Evolutionary conservation across 352 stramenopile genomes (phyloP), one percentile per base, ranked within the genome.

Genomic region (Pythium biforme): DNA sequence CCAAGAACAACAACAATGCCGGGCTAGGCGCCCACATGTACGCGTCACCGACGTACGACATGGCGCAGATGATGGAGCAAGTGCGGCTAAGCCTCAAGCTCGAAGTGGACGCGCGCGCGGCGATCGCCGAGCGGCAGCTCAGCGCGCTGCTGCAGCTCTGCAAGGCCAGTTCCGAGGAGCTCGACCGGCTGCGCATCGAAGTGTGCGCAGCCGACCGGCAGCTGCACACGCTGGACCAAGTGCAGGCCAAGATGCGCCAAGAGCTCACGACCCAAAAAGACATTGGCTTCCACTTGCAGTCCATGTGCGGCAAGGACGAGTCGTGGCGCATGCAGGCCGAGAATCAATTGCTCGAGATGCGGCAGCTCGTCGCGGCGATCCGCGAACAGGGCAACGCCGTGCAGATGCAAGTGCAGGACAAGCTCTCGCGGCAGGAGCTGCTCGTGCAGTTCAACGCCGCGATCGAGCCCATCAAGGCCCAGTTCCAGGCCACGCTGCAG

Each of bases 11-110:
- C 41, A 49, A 52, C 40, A 33, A 26, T 52, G 34, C 15, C 23
- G 66, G 47, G 27, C 64, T 46, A 22, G 62, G 45, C 70, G 71
- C 50, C 15, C 76, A 88, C 19, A 79, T 86, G 75, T 91, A 84
- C 52, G 66, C 59, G 22, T 89, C 78, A n/a, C 82, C 77, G 48
- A 83, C 77, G 26, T 92, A 92, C 68, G 79, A 94, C 62, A 68
- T 92, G 33, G 77, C 83, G 20, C 80, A 89, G 49, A 90, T 94
- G 83, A 94, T 92, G 79, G 85, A 94, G 64, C 83, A 91, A 61
- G 74, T 94, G 19, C 81, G 83, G 6, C 62, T 90, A 22, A 94
- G 85, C 59, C 70, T 94, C 50, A 92, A 94, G 47, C 69, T 92
- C 40, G 85, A 94, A 71, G 80, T 94, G 31, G 85, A 92, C 53